Evolutionary conservation across 768 basidiomycete genomes (phyloP).

Genomic region (Boletellus sp.): DNA sequence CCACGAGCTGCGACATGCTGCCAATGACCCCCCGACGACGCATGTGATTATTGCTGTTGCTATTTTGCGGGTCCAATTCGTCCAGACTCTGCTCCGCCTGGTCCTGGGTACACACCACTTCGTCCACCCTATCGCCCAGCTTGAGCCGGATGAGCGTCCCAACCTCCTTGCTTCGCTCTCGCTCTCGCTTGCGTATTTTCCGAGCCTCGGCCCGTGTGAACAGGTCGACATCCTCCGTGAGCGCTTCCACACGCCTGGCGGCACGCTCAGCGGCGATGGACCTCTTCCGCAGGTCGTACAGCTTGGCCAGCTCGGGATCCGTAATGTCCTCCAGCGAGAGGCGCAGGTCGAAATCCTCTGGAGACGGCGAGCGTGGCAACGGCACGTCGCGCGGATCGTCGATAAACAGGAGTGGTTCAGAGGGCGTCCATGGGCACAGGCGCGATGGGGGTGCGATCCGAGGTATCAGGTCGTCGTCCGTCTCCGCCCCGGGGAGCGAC

Average conservation of each 20-base stretch:
- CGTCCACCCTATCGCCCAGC: constrained; percentile 31
- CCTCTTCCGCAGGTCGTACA: constrained; percentile 41
- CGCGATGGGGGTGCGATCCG: constrained; percentile 3
- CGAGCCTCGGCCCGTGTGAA: constrained; percentile 41
- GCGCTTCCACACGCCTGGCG: constrained; percentile 29
- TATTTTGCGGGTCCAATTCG: constrained; percentile 19
- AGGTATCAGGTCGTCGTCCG: constrained; percentile 41
- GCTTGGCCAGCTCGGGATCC: constrained; percentile 37
- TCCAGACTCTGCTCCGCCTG: constrained; percentile 13
- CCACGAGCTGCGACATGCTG: constrained; percentile 41
- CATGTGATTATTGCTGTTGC: not conserved
- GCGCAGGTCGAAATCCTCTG: constrained; percentile 39
- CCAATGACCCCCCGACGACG: constrained; percentile 25
- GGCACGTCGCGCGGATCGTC: constrained; percentile 39
- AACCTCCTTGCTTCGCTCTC: constrained; percentile 55
- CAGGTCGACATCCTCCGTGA: constrained; percentile 37
- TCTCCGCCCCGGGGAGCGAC: constrained; percentile 42
- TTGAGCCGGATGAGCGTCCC: constrained; percentile 55
- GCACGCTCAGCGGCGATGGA: constrained; percentile 32
- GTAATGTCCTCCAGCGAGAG: constrained; percentile 29
- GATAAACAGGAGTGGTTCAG: constrained; percentile 39
- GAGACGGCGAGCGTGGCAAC: constrained; percentile 41
- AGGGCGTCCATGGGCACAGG: constrained; percentile 14
- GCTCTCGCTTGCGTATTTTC: constrained; percentile 45
- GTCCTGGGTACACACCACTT: constrained; percentile 15